phyloP scores from a whole-genome alignment of 2,329 filamentous ascomycete species.

The Coniochaeta prunicola region DNA sequence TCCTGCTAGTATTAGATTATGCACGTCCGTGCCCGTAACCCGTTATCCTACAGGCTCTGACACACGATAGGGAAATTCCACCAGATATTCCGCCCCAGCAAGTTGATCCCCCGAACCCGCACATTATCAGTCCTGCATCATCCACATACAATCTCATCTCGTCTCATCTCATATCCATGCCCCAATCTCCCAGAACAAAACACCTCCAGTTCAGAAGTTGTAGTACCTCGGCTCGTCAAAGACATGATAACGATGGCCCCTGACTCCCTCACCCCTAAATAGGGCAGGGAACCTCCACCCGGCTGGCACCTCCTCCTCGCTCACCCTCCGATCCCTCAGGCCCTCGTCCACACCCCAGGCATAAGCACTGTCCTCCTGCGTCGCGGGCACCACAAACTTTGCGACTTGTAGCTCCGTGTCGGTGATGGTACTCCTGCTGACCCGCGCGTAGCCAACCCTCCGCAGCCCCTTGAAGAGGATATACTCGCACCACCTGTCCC shows the following conservation, averaged over 20 bases:
- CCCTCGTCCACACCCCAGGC: conserved; percentile 37
- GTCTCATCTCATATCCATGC: background rate
- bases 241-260: conserved; percentile 89
- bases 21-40: background rate
- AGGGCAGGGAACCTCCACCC: conserved; percentile 77
- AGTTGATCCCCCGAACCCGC: background rate
- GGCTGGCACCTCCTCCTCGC: conserved; percentile 67
- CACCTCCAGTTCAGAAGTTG: conserved; percentile 21
- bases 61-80: background rate
- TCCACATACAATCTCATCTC: background rate
- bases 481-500: conserved; percentile 99
- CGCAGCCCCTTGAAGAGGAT: conserved; percentile 88
- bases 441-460: conserved; percentile 80
- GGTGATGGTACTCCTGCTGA: conserved; percentile 85
- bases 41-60: background rate
- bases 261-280: conserved; percentile 78
- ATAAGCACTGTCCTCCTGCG: conserved; percentile 46
- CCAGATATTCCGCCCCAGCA: background rate
- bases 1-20: background rate
- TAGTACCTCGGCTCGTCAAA: conserved; percentile 85
- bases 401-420: conserved; percentile 96
- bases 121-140: background rate
- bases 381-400: conserved; percentile 81
- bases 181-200: background rate
- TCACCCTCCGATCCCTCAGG: conserved; percentile 49